These are phyloP conservation scores for Geranium rotundifolium DNA, from an alignment of 345 rosid species.

Conservation along the genomic window DNA sequence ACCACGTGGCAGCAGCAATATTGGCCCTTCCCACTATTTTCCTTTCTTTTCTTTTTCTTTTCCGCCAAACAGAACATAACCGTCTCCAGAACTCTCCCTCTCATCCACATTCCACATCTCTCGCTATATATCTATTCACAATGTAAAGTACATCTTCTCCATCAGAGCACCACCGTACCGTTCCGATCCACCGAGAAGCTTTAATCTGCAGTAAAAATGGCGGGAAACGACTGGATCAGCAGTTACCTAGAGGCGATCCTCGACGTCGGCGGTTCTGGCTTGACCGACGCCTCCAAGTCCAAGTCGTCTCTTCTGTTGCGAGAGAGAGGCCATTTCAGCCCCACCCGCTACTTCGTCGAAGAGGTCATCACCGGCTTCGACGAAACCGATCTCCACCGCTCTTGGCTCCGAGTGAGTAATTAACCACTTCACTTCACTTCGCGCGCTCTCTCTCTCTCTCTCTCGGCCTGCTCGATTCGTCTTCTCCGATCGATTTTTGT, in stretches of 20 bases:
- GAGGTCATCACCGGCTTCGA: constrained; percentile 74
- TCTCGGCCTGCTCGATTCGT: too few relatives aligned
- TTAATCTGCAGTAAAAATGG: constrained; percentile 28
- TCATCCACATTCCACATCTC: not conserved
- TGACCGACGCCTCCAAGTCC: constrained; percentile 19
- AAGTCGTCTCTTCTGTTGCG: constrained; percentile 53
- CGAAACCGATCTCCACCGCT: constrained; percentile 87
- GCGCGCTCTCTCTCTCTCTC: not conserved
- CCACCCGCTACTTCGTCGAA: constrained; percentile 68
- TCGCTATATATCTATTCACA: not conserved
- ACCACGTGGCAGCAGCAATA: not conserved
- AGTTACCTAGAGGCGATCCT: constrained; percentile 59
- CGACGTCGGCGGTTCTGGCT: constrained; percentile 45
- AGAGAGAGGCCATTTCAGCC: constrained; percentile 71
- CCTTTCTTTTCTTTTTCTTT: not conserved
- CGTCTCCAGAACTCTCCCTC: not conserved
- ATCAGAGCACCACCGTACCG: not conserved
- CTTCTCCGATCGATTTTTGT: not conserved
- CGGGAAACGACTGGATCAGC: constrained; percentile 72
- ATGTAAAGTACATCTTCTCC: too few relatives aligned
- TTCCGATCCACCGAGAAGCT: not conserved
- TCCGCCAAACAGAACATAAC: not conserved
- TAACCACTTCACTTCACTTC: too few relatives aligned
- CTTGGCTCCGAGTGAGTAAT: constrained; percentile 52
- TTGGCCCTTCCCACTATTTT: not conserved